phyloP scores from a whole-genome alignment of 1,284 basidiomycete species.

The Boletus calvinii region DNA sequence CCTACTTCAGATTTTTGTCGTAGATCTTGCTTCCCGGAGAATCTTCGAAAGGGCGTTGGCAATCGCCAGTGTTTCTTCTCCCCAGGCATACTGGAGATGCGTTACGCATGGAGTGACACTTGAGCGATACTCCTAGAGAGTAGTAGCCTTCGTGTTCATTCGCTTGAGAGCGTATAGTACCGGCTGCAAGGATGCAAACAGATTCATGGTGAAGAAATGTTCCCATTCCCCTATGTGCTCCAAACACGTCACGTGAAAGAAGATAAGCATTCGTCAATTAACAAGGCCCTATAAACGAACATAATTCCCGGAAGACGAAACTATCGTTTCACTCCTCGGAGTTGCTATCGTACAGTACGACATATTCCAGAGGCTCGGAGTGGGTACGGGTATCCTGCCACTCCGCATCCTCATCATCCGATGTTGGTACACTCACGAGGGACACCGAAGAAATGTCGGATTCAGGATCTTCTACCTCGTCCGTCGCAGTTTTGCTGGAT shows the following conservation, averaged over 20 bases:
- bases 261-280: too few relatives aligned
- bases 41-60: slow-evolving; percentile 22
- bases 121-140: not conserved
- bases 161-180: not conserved
- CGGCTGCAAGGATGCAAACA: not conserved
- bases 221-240: slow-evolving; percentile 9
- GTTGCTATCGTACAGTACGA: slow-evolving; percentile 66
- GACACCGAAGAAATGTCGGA: slow-evolving; percentile 59
- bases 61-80: slow-evolving; percentile 32
- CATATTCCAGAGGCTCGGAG: slow-evolving; percentile 55
- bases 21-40: slow-evolving; percentile 8
- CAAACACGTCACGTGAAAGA: slow-evolving; percentile 13
- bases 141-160: not conserved
- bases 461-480: slow-evolving; percentile 49
- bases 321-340: slow-evolving; percentile 43
- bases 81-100: slow-evolving; percentile 19
- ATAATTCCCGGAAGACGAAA: not conserved
- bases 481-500: slow-evolving; percentile 41
- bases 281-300: not conserved
- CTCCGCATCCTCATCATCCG: slow-evolving; percentile 47
- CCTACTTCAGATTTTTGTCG: not conserved
- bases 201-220: not conserved
- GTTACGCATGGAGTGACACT: slow-evolving; percentile 11
- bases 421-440: slow-evolving; percentile 57
- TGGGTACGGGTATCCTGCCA: slow-evolving; percentile 61